A percentile compares a stretch with the other conserved stretches of the same genome.
These are phyloP conservation scores for Coccomyxa subellipsoidea DNA, from an alignment of 163 green algal species.

Conservation along the genomic window DNA sequence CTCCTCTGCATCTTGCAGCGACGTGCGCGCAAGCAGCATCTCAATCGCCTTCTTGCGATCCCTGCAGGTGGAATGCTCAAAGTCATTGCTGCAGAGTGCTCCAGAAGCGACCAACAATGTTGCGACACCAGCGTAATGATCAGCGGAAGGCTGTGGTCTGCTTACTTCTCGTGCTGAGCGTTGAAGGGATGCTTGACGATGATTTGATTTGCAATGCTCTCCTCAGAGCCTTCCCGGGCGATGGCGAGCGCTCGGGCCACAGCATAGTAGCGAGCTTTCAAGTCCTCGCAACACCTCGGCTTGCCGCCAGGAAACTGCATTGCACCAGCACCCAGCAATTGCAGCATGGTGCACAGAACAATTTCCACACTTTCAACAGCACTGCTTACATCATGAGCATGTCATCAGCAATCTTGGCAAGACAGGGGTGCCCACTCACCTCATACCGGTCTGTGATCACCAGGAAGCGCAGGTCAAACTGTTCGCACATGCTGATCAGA, in stretches of 20 bases:
- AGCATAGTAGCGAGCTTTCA: constrained; percentile 92
- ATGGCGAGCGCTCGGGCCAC: constrained; percentile 67
- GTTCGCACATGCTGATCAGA: constrained; percentile 79
- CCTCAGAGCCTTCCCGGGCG: constrained; percentile 46
- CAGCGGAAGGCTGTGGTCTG: no score
- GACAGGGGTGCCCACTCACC: constrained; percentile 33
- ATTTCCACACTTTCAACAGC: neutral
- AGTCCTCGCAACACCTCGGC: constrained; percentile 75
- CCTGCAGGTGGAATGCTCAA: no score
- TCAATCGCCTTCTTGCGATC: constrained; percentile 69
- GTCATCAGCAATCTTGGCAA: no score
- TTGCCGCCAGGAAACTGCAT: constrained; percentile 39
- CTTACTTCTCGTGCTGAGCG: constrained; percentile 45
- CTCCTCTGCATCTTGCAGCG: constrained; percentile 63
- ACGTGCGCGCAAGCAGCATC: constrained; percentile 49
- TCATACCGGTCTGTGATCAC: constrained; percentile 87
- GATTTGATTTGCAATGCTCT: constrained; percentile 47
- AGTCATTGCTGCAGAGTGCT: no score
- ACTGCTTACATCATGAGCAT: neutral
- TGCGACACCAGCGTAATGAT: no score
- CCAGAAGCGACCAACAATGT: no score
- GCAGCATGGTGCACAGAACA: neutral
- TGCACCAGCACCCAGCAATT: neutral
- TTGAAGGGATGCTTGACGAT: constrained; percentile 64
- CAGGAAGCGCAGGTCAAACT: constrained; percentile 83